Percentiles rank a stretch among this genome's conserved stretches.
Conservation (phyloP, 345 rosid genomes). For the Eucalyptus marginata region DNA sequence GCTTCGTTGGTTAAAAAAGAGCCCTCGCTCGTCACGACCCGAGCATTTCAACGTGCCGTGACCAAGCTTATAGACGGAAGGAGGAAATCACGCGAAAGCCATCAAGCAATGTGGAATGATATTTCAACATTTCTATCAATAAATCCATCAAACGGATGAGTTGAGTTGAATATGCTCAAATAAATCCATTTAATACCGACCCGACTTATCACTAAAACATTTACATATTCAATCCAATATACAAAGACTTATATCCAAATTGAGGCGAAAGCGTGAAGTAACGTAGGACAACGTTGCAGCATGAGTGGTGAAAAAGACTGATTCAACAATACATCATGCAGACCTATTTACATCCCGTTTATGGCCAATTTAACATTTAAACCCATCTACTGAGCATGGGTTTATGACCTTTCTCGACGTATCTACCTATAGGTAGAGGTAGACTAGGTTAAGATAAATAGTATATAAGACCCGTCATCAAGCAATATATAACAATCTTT, state of each 20-base stretch:
- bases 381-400: no score
- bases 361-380: no score
- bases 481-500: not conserved
- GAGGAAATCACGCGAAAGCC: not conserved
- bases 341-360: no score
- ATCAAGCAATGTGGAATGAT: not conserved
- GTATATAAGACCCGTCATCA: fast-evolving
- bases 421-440: not conserved
- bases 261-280: not conserved
- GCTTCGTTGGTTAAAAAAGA: not conserved
- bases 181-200: no score
- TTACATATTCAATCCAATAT: no score
- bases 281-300: no score
- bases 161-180: no score
- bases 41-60: not conserved
- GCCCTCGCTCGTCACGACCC: not conserved
- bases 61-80: not conserved
- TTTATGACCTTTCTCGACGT: no score
- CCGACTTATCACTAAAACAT: fast-evolving
- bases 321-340: no score
- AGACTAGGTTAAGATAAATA: not conserved
- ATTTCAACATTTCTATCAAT: no score
- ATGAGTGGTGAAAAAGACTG: no score
- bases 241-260: no score
- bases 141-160: not conserved